Evolutionary conservation across 2,329 filamentous ascomycete genomes (phyloP), one percentile per base, ranked within the genome.

Genomic region (Chaetomium globosum): DNA sequence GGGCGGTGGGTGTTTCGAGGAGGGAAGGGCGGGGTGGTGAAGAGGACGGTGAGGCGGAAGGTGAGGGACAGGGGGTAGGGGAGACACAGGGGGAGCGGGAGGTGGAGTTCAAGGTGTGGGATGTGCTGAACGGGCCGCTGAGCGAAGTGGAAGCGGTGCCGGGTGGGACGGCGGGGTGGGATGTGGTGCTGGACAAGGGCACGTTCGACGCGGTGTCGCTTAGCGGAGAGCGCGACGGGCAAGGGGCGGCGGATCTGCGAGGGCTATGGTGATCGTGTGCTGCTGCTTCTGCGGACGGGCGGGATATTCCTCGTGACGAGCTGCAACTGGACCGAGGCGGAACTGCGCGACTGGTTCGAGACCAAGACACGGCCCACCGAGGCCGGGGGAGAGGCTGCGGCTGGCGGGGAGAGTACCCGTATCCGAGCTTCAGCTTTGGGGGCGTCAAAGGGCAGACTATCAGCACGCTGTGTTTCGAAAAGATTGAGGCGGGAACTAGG

Each of bases 301-400:
- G 92, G 92, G 0, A 81, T 92, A 28, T 85, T 98, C 71, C 78
- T 97, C 66, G 86, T 99, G 61, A 98, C 95, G 62, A 97, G 93
- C 77, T 99, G 95, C 77, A 99, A 99, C 79, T 99, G 95, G 95
- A 98, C 94, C 1, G 93, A 95, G 80, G 85, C 87, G 49, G 95
- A 99, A 80, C 78, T 99, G 72, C 81, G 84, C 66, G 79, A 78
- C 19, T 98, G 94, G 93, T 95, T 98, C 75, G 87, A 84, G 59
- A 80, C 77, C 2, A 77, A 70, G 31, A 71, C 69, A 56, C 71
- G 67, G 33, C 64, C 58, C 56, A 69, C 48, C 70, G 65, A 2
- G 71, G 69, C 39, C 74, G 74, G 65, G 65, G 71, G 69, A 23
- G 10, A 74, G 80, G 58, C 82, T 96, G 71, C 80, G 81, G 67